Base-by-base conservation (phyloP, 2,329 filamentous ascomycete species). In the Gnomoniopsis smithogilvyi region DNA sequence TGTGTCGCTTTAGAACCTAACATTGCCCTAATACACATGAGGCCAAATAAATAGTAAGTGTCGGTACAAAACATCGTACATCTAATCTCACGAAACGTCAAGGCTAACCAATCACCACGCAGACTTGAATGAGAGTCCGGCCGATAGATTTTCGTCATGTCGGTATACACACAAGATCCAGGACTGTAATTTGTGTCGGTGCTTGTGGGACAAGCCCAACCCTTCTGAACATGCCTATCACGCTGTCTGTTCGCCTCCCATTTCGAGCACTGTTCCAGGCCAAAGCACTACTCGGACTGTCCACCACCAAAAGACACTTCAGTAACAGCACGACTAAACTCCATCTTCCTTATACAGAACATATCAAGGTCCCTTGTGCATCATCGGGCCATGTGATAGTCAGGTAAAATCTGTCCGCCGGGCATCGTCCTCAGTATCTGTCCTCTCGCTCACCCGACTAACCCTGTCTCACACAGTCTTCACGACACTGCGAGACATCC, bases 341-440 rank as follows among this genome's bases (percentile, higher is more conserved):
- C 24, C 36, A 24, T 22, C 48, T 46, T 6, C 53, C 61, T 54
- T 43, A 56, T 51, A 66, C 72, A 60, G 72, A 80, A 56, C 74
- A 78, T 52, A 68, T 84, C 54, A 67, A 70, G 2, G 74, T 85
- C 11, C 72, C 69, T 41, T 80, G 76, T 58, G 80, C 78, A 54
- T 83, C 78, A 1, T 75, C 79, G 2, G 81, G 82, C 22, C 66
- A 70, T 63, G 75, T 84, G 45, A 74, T 71, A 14, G 72, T 85
- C 54, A 81, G 82, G 82, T 84, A 67, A 63, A 79, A 1, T 2
- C 17, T 19, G 67, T 43, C 34, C 22, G 38, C 36, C 21, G 51
- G 41, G 14, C 11, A 30, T n/a, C 21, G 11, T 48, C 24, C 46
- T 54, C n/a, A 30, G 11, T 24, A 11, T 21, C 17, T 26, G 34